These are phyloP conservation scores for Xylaria scruposa DNA, from an alignment of 495 filamentous ascomycete genomes.

Conservation along the genomic window DNA sequence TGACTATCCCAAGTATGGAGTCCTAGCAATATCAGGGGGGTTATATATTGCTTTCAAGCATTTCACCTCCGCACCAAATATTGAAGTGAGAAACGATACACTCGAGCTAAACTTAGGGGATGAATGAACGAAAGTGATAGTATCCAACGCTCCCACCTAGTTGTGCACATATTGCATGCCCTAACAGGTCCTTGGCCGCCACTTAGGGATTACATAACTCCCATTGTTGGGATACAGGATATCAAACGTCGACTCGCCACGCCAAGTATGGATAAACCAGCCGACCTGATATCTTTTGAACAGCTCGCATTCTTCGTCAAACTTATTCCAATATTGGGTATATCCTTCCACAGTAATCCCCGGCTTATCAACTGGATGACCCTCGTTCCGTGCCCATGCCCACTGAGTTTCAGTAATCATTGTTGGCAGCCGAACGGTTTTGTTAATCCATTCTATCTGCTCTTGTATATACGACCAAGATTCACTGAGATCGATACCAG, in stretches of 20 bases:
- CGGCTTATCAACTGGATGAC: conserved; percentile 20
- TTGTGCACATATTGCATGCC: not conserved
- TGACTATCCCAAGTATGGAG: no score
- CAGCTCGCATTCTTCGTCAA: conserved; percentile 31
- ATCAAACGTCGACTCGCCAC: conserved; percentile 37
- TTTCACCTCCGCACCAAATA: no score
- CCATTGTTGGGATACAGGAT: conserved; percentile 30
- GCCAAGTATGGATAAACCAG: conserved; percentile 40
- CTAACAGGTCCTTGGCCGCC: conserved; percentile 28
- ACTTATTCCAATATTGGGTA: conserved; percentile 37
- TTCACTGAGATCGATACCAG: conserved; percentile 23
- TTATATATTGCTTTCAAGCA: no score
- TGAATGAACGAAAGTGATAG: no score
- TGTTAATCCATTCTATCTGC: conserved; percentile 28
- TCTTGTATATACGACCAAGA: conserved; percentile 35
- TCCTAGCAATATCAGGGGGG: no score
- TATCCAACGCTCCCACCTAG: no score
- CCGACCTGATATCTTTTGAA: conserved; percentile 35
- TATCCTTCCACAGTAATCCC: not conserved
- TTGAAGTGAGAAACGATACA: no score
- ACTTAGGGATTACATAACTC: conserved; percentile 34
- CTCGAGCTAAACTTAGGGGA: no score
- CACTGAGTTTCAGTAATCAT: conserved; percentile 37
- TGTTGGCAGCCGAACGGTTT: conserved; percentile 29
- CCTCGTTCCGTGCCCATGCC: conserved; percentile 31